Base-by-base conservation (phyloP, 2,329 filamentous ascomycete genomes). In the Xylaria hypoxylon region DNA sequence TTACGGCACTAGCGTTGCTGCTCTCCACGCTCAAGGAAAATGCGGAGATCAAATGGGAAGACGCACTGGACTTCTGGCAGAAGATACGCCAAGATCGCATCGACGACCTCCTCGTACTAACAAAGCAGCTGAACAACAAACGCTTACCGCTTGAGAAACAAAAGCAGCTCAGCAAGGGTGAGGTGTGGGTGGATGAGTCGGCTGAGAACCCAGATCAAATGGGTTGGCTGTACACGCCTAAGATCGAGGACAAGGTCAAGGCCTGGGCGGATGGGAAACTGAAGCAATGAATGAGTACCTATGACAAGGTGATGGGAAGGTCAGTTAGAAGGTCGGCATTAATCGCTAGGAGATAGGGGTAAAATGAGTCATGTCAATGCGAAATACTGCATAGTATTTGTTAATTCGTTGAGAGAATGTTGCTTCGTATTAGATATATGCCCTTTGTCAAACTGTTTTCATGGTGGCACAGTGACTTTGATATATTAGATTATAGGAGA, bases 121-220 rank as follows among this genome's bases (percentile, higher is more conserved):
- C 59, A 19, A 71, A 47, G 68, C 69, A 61, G 59, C 65, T 67
- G 22, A 73, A 70, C 58, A 72, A 67, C 64, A 73, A 69, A 38
- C 67, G 68, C 15, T 13, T 69, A 45, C 72, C 63, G 45, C 68
- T 68, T 3, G 68, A 75, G 68, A 73, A 75, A 69, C 75, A 73
- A 71, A 67, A 68, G 65, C 65, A 61, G 22, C 58, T 73, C 13
- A 17, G 15, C 1, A 59, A 53, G 44, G 64, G 59, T 0, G 70
- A 71, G 5, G 7, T 73, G 13, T 73, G 71, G 71, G n/a, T 63
- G 4, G 69, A 73, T 52, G 65, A 72, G 40, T 65, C 62, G 22
- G 67, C 55, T 2, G 62, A 56, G 22, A 68, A 73, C 52, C 71
- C 70, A 13, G 31, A n/a, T 11, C 71, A 72, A 64, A 73, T 73